Evolutionary conservation across 495 filamentous ascomycete genomes (phyloP).

Genomic region (Rusavskia elegans): DNA sequence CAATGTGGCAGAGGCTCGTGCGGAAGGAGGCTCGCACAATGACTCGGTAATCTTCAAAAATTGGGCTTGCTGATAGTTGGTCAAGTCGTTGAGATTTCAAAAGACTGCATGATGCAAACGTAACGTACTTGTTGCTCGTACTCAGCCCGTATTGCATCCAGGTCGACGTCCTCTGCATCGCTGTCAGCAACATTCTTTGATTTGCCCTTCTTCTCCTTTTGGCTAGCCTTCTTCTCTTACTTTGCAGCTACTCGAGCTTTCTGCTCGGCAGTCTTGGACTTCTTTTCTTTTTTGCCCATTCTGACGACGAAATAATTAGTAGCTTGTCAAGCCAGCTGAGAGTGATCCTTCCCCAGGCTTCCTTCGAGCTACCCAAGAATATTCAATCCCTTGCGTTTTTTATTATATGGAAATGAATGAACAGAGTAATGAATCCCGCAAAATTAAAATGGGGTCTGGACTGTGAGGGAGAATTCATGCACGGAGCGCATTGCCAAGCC

Average conservation of each 20-base stretch:
- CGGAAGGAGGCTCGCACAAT: slow-evolving; percentile 54
- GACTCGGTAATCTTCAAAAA: slow-evolving; percentile 88
- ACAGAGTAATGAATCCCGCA: too few species aligned
- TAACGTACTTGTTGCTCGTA: slow-evolving; percentile 39
- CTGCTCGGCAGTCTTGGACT: slow-evolving; percentile 33
- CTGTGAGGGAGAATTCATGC: too few species aligned
- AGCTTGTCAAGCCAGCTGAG: too few species aligned
- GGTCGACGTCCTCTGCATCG: slow-evolving; percentile 80
- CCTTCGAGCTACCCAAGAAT: too few species aligned
- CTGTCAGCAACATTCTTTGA: slow-evolving; percentile 47
- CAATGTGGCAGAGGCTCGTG: slow-evolving; percentile 63
- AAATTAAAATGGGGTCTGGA: too few species aligned
- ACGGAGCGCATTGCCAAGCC: too few species aligned
- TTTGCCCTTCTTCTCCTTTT: slow-evolving; percentile 64
- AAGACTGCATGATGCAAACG: background rate
- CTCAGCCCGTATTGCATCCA: slow-evolving; percentile 91
- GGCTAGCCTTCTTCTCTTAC: slow-evolving; percentile 43
- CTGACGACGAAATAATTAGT: background rate
- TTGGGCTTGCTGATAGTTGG: slow-evolving; percentile 54
- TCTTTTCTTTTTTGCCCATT: slow-evolving; percentile 39
- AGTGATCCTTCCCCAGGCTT: too few species aligned
- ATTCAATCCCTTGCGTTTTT: too few species aligned
- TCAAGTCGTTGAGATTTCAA: slow-evolving; percentile 1
- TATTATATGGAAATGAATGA: too few species aligned
- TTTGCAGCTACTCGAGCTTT: slow-evolving; percentile 38